Evolutionary conservation across 257 asterid species (phyloP), one percentile per base, ranked within the genome.

Genomic region (Misopates orontium): DNA sequence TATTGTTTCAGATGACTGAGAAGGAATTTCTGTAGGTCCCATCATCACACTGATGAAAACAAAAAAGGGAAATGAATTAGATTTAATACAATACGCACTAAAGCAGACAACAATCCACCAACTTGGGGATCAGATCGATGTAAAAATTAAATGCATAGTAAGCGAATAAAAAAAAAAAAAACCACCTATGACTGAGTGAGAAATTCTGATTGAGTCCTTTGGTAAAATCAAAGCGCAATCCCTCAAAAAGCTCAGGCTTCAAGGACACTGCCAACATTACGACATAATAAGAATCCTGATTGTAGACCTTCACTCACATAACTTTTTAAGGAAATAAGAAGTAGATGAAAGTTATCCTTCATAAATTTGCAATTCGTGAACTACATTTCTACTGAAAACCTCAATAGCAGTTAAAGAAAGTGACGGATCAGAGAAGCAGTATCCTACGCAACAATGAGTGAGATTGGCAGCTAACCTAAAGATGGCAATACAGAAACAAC

Each of bases 171-270:
- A 57, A 65, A 40, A 73, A 48, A 14, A 16, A 54, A 62, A 31
- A 71, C 45, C 64, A 94, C 99, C 99, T 94, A 78, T 94, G 99
- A 78, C 99, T 90, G 69, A 94, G 93, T 21, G 95, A 84, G 62
- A 94, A 94, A 47, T 78, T 86, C 74, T 80, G 98, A 72, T 94
- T 94, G 70, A 94, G 93, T 71, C 89, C 96, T 82, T 83, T 91
- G 1, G 96, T 83, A 77, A 94, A 94, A 76, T 94, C 99, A 80
- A 94, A 89, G 47, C 98, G 96, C 87, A 94, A 19, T 56, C 99
- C 99, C 86, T 94, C 99, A 75, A 94, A 94, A 48, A 91, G 87
- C 67, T 94, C 99, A 0, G 99, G 98, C 90, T 91, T 94, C 87
- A 94, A 74, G 64, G 99, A 88, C 99, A 88, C 99, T 94, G 95